These are phyloP conservation scores for Colletotrichum brevisporum DNA, from an alignment of 2,329 filamentous ascomycete genomes.

Conservation along the genomic window DNA sequence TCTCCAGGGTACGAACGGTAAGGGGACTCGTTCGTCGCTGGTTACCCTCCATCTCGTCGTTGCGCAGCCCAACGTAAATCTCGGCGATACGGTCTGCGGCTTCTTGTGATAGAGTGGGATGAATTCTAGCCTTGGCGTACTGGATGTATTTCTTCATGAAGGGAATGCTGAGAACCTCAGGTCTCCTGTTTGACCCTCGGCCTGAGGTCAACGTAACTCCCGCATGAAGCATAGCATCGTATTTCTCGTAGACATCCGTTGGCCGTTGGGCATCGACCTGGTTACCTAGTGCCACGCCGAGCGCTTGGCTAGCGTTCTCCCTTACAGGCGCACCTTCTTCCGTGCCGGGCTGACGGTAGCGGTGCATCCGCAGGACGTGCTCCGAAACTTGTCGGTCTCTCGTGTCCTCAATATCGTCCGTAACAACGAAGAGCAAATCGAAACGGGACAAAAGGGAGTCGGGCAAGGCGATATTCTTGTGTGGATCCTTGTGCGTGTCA, in stretches of 20 bases:
- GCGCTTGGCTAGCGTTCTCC: slow-evolving; percentile 85
- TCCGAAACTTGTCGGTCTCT: slow-evolving; percentile 93
- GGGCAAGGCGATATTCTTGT: slow-evolving; percentile 97
- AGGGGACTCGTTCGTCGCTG: slow-evolving; percentile 94
- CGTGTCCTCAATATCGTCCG: slow-evolving; percentile 96
- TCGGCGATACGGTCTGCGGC: slow-evolving; percentile 93
- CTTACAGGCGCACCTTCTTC: slow-evolving; percentile 96
- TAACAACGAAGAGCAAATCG: slow-evolving; percentile 96
- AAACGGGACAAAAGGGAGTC: slow-evolving; percentile 98
- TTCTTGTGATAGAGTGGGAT: slow-evolving; percentile 90
- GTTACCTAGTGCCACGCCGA: slow-evolving; percentile 89
- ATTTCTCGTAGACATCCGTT: slow-evolving; percentile 96
- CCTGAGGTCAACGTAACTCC: slow-evolving; percentile 85
- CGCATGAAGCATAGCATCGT: slow-evolving; percentile 94
- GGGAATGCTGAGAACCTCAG: slow-evolving; percentile 93
- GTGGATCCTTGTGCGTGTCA: slow-evolving; percentile 97
- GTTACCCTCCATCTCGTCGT: slow-evolving; percentile 96
- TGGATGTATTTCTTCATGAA: slow-evolving; percentile 99
- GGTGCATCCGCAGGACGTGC: slow-evolving; percentile 96
- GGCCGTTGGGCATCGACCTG: slow-evolving; percentile 80
- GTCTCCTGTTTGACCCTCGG: slow-evolving; percentile 80
- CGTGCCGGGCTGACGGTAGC: slow-evolving; percentile 90
- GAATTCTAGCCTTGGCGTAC: slow-evolving; percentile 93
- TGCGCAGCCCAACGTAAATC: slow-evolving; percentile 91
- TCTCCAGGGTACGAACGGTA: slow-evolving; percentile 97